These are phyloP conservation scores for Apiospora malaysiana DNA, from an alignment of 2,329 filamentous ascomycete genomes.

Conservation along the genomic window DNA sequence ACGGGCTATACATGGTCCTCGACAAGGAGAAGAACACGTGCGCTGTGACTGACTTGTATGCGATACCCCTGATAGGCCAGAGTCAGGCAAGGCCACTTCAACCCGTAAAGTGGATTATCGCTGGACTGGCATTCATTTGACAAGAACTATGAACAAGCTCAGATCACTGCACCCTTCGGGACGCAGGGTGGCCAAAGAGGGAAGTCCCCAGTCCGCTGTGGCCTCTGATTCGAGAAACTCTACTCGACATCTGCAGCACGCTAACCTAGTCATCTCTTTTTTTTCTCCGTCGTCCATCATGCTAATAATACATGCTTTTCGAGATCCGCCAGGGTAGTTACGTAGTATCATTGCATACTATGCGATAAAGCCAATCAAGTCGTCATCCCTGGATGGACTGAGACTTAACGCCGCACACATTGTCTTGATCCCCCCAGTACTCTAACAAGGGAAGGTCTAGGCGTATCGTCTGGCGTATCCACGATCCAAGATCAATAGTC, in stretches of 20 bases:
- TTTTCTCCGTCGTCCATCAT: neutral
- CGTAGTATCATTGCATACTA: neutral
- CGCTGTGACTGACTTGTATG: neutral
- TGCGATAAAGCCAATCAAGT: neutral
- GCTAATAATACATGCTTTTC: neutral
- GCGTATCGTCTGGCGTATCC: neutral
- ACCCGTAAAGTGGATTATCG: neutral
- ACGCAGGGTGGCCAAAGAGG: constrained; percentile 3
- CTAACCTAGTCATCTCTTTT: neutral
- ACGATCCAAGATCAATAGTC: neutral
- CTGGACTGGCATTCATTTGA: neutral
- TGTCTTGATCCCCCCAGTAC: neutral
- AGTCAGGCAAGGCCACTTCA: neutral
- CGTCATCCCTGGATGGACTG: neutral
- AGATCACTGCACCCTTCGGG: neutral
- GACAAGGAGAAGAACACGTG: neutral
- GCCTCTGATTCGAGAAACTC: neutral
- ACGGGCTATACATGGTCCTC: neutral
- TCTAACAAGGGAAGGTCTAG: neutral
- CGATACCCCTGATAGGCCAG: neutral
- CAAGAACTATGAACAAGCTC: constrained; percentile 10
- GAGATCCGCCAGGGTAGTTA: neutral
- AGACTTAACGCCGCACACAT: neutral
- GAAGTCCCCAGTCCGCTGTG: neutral
- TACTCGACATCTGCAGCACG: neutral